These are phyloP conservation scores for Neolentinus lepideus DNA, from an alignment of 1,284 basidiomycete genomes.

Conservation along the genomic window DNA sequence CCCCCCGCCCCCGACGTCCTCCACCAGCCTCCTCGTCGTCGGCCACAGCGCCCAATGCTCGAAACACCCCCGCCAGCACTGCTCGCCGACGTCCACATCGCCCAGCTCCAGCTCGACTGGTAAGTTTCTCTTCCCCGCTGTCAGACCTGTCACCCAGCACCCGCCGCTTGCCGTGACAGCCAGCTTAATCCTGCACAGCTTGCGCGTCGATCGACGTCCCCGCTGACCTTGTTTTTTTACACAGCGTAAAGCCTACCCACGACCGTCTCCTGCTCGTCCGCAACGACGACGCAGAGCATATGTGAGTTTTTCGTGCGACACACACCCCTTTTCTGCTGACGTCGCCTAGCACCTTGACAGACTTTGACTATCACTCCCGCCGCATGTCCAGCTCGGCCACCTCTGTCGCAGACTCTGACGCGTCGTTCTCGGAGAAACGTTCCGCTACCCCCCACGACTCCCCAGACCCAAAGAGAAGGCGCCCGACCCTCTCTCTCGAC, in stretches of 20 bases:
- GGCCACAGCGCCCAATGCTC: background rate
- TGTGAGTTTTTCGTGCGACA: background rate
- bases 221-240: background rate
- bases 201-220: constrained; percentile 2
- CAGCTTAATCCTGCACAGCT: background rate
- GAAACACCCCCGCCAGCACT: constrained; percentile 14
- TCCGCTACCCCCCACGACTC: background rate
- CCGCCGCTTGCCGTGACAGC: constrained; percentile 21
- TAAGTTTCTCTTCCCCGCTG: constrained; percentile 26
- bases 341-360: background rate
- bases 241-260: background rate
- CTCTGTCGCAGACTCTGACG: constrained; percentile 36
- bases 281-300: background rate
- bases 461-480: constrained; percentile 35
- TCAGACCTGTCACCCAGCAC: constrained; percentile 14
- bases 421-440: background rate
- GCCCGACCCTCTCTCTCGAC: constrained; percentile 29
- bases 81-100: constrained; percentile 54
- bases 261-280: background rate
- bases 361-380: constrained; percentile 42
- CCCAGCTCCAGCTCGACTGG: constrained; percentile 54
- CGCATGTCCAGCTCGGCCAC: constrained; percentile 58
- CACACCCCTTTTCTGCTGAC: background rate
- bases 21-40: background rate
- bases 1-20: background rate